Percentiles rank a stretch among this genome's conserved stretches.
phyloP scores from a whole-genome alignment of 192 early-diverging fungal species.

The Neocallimastix lanati region DNA sequence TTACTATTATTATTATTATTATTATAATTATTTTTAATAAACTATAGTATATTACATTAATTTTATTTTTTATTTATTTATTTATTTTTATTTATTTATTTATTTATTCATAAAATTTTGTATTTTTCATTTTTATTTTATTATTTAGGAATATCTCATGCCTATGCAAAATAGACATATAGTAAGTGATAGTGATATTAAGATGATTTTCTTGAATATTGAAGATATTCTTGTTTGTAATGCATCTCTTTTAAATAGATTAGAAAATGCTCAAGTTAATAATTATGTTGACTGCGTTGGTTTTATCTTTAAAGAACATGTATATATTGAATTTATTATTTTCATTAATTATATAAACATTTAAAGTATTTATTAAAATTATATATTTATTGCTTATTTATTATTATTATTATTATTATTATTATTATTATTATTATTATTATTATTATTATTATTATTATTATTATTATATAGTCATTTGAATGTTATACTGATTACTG shows the following conservation, averaged over 20 bases:
- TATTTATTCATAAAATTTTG: neutral
- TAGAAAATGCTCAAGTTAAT: slow-evolving; percentile 28
- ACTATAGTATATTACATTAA: too few species aligned
- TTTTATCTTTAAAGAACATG: slow-evolving; percentile 15
- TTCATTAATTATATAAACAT: neutral
- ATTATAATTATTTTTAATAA: too few species aligned
- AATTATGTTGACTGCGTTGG: slow-evolving; percentile 26
- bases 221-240: slow-evolving; percentile 45
- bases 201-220: slow-evolving; percentile 25
- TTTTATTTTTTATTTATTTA: too few species aligned
- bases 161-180: slow-evolving; percentile 23
- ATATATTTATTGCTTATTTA: slow-evolving; percentile 1
- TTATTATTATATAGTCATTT: slow-evolving; percentile 12
- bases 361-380: neutral
- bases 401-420: slow-evolving; percentile 7
- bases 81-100: too few species aligned
- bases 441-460: too few species aligned
- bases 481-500: slow-evolving; percentile 46
- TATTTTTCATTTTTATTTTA: slow-evolving; percentile 8
- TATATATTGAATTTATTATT: neutral
- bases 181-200: slow-evolving; percentile 16
- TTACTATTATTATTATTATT: too few species aligned
- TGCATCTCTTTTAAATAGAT: slow-evolving; percentile 42
- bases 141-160: slow-evolving; percentile 16
- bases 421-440: too few species aligned